Percentiles rank a stretch among this genome's conserved stretches.
These are phyloP conservation scores for Diaporthe ilicicola DNA, from an alignment of 2,329 filamentous ascomycete genomes.

Conservation along the genomic window DNA sequence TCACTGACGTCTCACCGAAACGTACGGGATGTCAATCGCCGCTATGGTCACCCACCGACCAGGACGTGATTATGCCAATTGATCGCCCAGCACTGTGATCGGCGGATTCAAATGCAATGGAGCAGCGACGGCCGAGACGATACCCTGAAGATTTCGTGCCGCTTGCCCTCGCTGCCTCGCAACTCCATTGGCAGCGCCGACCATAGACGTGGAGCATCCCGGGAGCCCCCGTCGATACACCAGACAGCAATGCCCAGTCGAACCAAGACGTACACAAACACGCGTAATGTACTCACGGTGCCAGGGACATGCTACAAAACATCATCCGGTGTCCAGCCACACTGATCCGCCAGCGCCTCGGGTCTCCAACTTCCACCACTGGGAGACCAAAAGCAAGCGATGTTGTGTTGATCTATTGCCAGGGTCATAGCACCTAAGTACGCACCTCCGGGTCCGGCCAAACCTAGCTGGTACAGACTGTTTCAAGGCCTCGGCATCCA, in stretches of 20 bases:
- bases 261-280: not conserved
- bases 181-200: not conserved
- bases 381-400: conserved; percentile 4
- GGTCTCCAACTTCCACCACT: conserved; percentile 21
- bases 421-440: not conserved
- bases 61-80: conserved; percentile 6
- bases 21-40: not conserved
- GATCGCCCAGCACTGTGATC: conserved; percentile 12
- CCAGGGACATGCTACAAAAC: conserved; percentile 1
- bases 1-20: conserved; percentile 16
- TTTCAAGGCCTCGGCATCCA: conserved; percentile 24
- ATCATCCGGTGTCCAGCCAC: conserved; percentile 18
- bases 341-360: conserved; percentile 4
- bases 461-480: conserved; percentile 7
- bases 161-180: conserved; percentile 10
- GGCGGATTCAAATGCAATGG: not conserved
- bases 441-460: not conserved
- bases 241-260: not conserved
- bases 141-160: conserved; percentile 4
- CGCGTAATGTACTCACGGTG: conserved; percentile 4
- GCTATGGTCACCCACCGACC: not conserved
- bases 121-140: conserved; percentile 10
- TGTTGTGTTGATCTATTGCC: not conserved
- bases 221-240: conserved; percentile 5
- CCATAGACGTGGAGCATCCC: not conserved